Conservation (phyloP, 345 rosid genomes). For the Raphanus raphanistrum region DNA sequence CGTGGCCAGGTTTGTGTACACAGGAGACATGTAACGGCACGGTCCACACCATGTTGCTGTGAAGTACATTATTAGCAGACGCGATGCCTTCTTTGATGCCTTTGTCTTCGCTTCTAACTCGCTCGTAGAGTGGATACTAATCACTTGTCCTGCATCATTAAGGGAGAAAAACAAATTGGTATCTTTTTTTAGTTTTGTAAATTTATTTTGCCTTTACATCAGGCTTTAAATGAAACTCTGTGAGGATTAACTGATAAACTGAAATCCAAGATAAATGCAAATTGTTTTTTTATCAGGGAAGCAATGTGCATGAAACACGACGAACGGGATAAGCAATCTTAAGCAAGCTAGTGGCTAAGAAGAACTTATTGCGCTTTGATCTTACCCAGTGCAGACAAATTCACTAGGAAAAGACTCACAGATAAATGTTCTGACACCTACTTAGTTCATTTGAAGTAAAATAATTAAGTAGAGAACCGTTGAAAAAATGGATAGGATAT, state of each 20-base stretch:
- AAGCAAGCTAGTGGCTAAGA: constrained; percentile 2
- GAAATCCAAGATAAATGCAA: constrained; percentile 38
- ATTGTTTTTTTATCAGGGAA: constrained; percentile 41
- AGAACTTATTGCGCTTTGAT: constrained; percentile 5
- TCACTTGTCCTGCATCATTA: constrained; percentile 64
- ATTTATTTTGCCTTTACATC: not conserved
- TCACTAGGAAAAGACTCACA: not conserved
- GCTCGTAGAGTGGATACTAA: constrained; percentile 57
- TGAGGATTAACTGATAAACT: not conserved
- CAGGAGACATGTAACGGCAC: constrained; percentile 85
- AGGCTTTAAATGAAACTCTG: constrained; percentile 35
- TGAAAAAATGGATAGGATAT: constrained; percentile 2
- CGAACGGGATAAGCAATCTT: constrained; percentile 12
- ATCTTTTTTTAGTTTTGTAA: not conserved
- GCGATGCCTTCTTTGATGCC: constrained; percentile 67
- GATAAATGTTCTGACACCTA: constrained; percentile 2
- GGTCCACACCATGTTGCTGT: constrained; percentile 98
- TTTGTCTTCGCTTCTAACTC: constrained; percentile 70
- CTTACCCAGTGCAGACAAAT: not conserved
- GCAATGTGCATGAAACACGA: not conserved
- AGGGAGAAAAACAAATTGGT: not conserved
- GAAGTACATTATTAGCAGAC: constrained; percentile 76
- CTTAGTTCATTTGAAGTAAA: constrained; percentile 3
- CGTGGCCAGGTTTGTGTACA: constrained; percentile 67
- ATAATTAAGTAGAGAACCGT: constrained; percentile 3